Evolutionary conservation across 306 rosid genomes (phyloP), one percentile per base, ranked within the genome.

Genomic region (Cucurbita pepo): DNA sequence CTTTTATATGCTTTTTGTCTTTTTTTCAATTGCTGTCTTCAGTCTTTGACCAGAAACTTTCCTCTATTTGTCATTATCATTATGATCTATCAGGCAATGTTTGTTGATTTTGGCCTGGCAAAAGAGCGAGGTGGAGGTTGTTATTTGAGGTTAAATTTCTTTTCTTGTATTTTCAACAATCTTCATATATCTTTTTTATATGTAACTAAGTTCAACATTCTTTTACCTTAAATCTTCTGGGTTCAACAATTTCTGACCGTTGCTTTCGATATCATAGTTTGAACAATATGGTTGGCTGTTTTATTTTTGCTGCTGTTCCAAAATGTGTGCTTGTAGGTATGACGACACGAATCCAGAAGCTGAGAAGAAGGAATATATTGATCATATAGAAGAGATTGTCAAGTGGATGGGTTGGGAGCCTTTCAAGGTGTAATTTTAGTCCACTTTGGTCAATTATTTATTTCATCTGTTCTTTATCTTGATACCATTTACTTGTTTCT

Each of bases 371-470:
- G 99, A 95, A 77, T 95, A 89, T 71, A 95, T 95, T 81, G 96
- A 95, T 82, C 99, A 88, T 78, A 95, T 95, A 64, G 83, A 91
- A 81, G 99, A 95, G 81, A 89, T 95, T 86, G 97, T 95, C 72
- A 78, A 79, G 75, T 95, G 99, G 99, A 95, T 95, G 95, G 99
- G 97, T 70, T 95, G 97, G 99, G 86, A 95, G 80, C 99, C 99
- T 11, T 80, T 71, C 69, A 89, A 91, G 99, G 98, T 89, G 81
- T 74, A 14, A 36, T 51, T 13, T 45, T 77, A 37, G 62, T 78
- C 44, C 64, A 12, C 37, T 51, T 64, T 50, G 48, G 36, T 78
- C 16, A 36, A 22, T 22, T 15, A 54, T 71, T 36, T 30, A 73
- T 15, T 41, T 25, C 60, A 38, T 45, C 64, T 54, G 22, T 30